Percentiles rank a stretch among this genome's conserved stretches.
phyloP scores from a whole-genome alignment of 2,329 filamentous ascomycete species.

The Coleophoma cylindrospora region DNA sequence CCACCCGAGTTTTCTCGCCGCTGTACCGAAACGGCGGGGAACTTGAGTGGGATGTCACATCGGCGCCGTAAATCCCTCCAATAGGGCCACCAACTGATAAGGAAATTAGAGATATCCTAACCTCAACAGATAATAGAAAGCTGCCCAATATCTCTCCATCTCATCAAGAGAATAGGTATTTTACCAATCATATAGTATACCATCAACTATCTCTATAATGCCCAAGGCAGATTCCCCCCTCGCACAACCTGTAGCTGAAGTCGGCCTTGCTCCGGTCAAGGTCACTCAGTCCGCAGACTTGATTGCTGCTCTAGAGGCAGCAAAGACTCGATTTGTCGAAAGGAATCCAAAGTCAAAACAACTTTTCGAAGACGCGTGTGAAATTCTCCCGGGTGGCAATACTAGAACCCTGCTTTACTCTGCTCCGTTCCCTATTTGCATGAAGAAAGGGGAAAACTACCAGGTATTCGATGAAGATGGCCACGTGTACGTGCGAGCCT shows the following conservation, averaged over 20 bases:
- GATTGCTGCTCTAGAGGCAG: neutral
- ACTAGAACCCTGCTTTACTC: slow-evolving; percentile 8
- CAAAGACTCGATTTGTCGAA: neutral
- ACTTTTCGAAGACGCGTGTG: slow-evolving; percentile 2
- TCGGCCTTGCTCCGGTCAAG: neutral
- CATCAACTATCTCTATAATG: neutral
- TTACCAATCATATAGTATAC: too few species aligned
- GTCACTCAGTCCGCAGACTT: neutral
- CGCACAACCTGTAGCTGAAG: neutral
- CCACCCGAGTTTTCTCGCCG: too few species aligned
- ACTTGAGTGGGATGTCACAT: too few species aligned
- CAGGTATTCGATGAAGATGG: slow-evolving; percentile 3
- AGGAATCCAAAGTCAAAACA: neutral
- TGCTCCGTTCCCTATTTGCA: slow-evolving; percentile 6
- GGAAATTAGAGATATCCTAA: too few species aligned
- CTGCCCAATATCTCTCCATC: too few species aligned
- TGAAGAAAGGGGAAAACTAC: slow-evolving; percentile 3
- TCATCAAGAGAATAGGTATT: too few species aligned
- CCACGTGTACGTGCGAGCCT: neutral
- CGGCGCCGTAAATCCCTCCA: too few species aligned
- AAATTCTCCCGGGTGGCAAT: slow-evolving; percentile 9
- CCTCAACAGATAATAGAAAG: too few species aligned
- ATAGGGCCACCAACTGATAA: too few species aligned
- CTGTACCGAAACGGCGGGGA: too few species aligned
- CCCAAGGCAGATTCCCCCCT: neutral